Evolutionary conservation across 108 stramenopile genomes (phyloP).

Genomic region (Hondaea fermentalgiana): DNA sequence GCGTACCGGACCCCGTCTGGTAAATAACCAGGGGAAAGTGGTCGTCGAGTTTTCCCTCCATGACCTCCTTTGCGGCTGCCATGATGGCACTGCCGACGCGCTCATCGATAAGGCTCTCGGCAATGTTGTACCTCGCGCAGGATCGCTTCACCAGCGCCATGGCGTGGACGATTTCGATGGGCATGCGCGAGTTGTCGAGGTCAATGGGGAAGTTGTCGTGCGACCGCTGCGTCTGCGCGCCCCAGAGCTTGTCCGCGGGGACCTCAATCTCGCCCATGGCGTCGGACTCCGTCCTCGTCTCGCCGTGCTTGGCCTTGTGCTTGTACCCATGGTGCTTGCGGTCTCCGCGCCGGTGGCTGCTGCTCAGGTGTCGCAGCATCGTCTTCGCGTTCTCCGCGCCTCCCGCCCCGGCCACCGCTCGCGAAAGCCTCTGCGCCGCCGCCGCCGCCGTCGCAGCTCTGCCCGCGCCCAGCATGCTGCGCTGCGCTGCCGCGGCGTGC

Average conservation of each 20-base stretch:
- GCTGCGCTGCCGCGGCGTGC: no score
- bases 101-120: conserved; percentile 55
- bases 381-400: background rate
- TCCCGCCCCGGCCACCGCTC: no score
- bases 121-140: conserved; percentile 72
- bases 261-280: conserved; percentile 44
- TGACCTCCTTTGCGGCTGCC: conserved; percentile 78
- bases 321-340: background rate
- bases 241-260: conserved; percentile 51
- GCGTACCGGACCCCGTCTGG: conserved; percentile 93
- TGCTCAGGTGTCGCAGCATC: background rate
- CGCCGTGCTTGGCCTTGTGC: background rate
- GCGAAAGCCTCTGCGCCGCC: no score
- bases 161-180: conserved; percentile 74
- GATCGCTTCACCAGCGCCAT: conserved; percentile 85
- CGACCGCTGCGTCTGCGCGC: conserved; percentile 83
- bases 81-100: conserved; percentile 66
- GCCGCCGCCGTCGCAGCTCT: no score
- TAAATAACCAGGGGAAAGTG: conserved; percentile 92
- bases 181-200: conserved; percentile 80
- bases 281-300: conserved; percentile 31
- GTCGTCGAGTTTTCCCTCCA: conserved; percentile 74
- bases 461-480: no score
- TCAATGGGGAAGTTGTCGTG: conserved; percentile 90
- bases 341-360: background rate